Evolutionary conservation across 305 asterid genomes (phyloP), one percentile per base, ranked within the genome.

Genomic region (Euphrasia arctica): DNA sequence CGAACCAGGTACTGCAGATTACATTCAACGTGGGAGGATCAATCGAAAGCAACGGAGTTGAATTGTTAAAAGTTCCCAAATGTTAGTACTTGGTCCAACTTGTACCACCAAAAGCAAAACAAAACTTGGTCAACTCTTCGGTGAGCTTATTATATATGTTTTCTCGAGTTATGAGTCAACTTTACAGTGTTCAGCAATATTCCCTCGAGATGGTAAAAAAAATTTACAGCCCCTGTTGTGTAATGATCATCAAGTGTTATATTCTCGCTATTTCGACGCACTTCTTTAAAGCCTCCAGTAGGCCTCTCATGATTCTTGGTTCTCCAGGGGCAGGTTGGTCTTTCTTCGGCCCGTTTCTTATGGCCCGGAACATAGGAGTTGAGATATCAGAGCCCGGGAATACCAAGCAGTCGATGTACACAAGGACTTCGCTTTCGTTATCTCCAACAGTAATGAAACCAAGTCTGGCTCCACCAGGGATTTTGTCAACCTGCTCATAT

Each of bases 281-380:
- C 76, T 91, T 91, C 64, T 84, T 82, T 14, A 91, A 82, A 76
- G 97, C 97, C 31, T 72, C 89, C 42, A 83, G 63, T 1, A 91
- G 85, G 79, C 98, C 82, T 84, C 89, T 80, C 98, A 91, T 91
- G 83, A 91, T 87, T 60, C 98, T 78, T 64, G 85, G 85, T 68
- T 91, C 98, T 48, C 96, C 96, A 0, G 95, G 98, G 52, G 95
- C 79, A 0, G 89, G 42, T 74, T 80, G 66, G 65, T 73, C 89
- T 76, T 76, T 91, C 74, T 5, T 14, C 9, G 83, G 83, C 27
- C 97, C 97, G 60, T 91, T 89, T 75, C 98, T 79, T 64, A 79
- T 74, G 49, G 97, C 97, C 65, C 88, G 81, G 61, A 91, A 91
- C 3, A 83, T 28, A 0, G 97, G 96, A 58, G 62, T 73, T 1